Base-by-base conservation (phyloP, 2,329 filamentous ascomycete species). In the Trichoderma endophyticum region DNA sequence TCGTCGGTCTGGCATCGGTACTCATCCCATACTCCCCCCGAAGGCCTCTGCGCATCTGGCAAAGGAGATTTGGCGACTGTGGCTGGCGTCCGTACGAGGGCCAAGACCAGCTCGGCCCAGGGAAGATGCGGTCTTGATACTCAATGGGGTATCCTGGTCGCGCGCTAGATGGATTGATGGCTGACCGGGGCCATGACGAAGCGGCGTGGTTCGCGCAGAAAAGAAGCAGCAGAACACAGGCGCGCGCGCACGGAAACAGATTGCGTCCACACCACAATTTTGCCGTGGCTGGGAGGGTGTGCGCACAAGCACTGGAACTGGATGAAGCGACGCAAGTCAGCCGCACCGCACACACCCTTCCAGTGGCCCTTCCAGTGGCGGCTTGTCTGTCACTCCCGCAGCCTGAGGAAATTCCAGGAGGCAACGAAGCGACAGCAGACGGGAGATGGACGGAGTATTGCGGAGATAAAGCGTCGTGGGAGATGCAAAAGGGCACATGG, bases 51-150 rank as follows among this genome's bases (percentile, higher is more conserved):
- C 32, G 26, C 71, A 74, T 73, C 74, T 71, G 32, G 74, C 71
- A 24, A 61, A 62, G 57, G 67, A 70, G 67, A 70, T 62, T 70
- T 48, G 34, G 43, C 56, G 67, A 70, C 28, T 70, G 67, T 70
- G 67, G 67, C 67, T 70, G 67, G 67, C 67, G 57, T 64, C 24
- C 54, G 68, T 64, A 71, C 60, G 61, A 71, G 68, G 60, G 67
- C 67, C 67, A 70, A 70, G 67, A 36, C 67, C 67, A 70, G 57
- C 67, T 54, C 30, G 21, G 68, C 56, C 70, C 69, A 70, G 69
- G 48, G 56, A 60, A 61, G 32, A 61, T 71, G 63, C 70, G 71
- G 71, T 72, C 71, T 72, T 72, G 71, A 72, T 72, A 72, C 71
- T 72, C 63, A 72, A 72, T 68, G 64, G 64, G 64, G 71, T 59